These are phyloP conservation scores for Chiua sp. DNA, from an alignment of 1,284 basidiomycete species.

Conservation along the genomic window DNA sequence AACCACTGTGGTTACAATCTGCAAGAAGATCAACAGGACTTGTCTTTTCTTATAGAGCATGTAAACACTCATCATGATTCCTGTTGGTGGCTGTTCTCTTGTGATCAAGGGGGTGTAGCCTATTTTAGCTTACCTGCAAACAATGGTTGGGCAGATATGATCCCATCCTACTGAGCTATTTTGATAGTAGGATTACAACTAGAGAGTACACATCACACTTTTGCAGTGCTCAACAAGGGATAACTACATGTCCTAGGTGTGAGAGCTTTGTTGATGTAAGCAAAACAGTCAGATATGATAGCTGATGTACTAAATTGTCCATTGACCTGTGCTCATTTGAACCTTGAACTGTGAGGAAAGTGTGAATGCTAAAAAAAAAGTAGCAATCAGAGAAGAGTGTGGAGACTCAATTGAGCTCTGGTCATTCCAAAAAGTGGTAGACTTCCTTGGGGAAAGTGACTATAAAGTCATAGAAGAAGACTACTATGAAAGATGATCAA, in stretches of 20 bases:
- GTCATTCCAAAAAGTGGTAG: constrained; percentile 42
- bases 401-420: constrained; percentile 32
- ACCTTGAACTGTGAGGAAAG: constrained; percentile 1
- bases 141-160: constrained; percentile 15
- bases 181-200: constrained; percentile 6
- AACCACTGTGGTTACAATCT: constrained; percentile 1
- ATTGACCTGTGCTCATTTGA: background rate
- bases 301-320: constrained; percentile 3
- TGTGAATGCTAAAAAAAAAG: constrained; percentile 32
- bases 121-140: constrained; percentile 8
- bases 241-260: constrained; percentile 11
- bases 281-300: background rate
- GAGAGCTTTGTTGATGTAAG: background rate
- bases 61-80: constrained; percentile 36
- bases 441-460: constrained; percentile 44
- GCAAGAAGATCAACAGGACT: constrained; percentile 18
- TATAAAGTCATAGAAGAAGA: constrained; percentile 48
- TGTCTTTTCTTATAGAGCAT: constrained; percentile 33
- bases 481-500: constrained; percentile 25
- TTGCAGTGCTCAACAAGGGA: background rate
- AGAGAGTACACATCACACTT: background rate
- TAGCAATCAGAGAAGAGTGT: constrained; percentile 46
- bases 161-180: background rate
- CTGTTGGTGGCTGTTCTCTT: constrained; percentile 22
- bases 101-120: constrained; percentile 11